Conservation (phyloP, 1,139 yeast species). For the Zygoascus sp. region DNA sequence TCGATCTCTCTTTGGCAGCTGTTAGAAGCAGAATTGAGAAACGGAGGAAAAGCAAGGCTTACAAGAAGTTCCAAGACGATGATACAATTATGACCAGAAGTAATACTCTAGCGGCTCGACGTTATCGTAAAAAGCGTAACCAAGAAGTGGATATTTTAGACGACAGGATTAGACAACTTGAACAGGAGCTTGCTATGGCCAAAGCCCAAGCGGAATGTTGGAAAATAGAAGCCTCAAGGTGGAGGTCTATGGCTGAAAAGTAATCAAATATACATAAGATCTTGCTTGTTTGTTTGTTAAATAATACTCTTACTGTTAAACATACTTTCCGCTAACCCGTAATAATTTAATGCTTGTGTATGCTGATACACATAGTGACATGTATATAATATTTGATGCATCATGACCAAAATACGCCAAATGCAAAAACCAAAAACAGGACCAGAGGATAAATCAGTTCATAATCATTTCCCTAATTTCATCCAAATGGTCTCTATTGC, state of each 20-base stretch:
- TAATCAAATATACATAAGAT: too few relatives aligned
- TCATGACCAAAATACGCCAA: neutral
- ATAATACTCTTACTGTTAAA: too few relatives aligned
- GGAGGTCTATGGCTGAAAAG: conserved; percentile 17
- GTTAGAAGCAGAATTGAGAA: conserved; percentile 18
- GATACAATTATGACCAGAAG: conserved; percentile 11
- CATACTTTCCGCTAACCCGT: too few relatives aligned
- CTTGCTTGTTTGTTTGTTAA: too few relatives aligned
- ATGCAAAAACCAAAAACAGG: too few relatives aligned
- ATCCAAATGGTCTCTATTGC: conserved; percentile 45
- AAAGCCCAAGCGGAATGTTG: conserved; percentile 20
- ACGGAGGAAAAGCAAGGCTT: conserved; percentile 13
- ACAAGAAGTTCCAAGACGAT: neutral
- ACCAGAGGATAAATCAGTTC: conserved; percentile 16
- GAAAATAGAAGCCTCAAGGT: conserved; percentile 22
- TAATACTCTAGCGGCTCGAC: conserved; percentile 20
- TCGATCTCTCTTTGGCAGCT: conserved; percentile 6
- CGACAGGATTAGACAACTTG: conserved; percentile 17
- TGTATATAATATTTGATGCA: neutral
- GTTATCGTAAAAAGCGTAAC: conserved; percentile 18
- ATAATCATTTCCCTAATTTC: conserved; percentile 54
- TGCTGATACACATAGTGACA: too few relatives aligned
- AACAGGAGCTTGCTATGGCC: conserved; percentile 15
- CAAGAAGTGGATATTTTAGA: conserved; percentile 19
- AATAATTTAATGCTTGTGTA: too few relatives aligned